A percentile compares a stretch with the other conserved stretches of the same genome.
Evolutionary conservation across 106 monocot genomes (phyloP).

Genomic region (Chionographis japonica): DNA sequence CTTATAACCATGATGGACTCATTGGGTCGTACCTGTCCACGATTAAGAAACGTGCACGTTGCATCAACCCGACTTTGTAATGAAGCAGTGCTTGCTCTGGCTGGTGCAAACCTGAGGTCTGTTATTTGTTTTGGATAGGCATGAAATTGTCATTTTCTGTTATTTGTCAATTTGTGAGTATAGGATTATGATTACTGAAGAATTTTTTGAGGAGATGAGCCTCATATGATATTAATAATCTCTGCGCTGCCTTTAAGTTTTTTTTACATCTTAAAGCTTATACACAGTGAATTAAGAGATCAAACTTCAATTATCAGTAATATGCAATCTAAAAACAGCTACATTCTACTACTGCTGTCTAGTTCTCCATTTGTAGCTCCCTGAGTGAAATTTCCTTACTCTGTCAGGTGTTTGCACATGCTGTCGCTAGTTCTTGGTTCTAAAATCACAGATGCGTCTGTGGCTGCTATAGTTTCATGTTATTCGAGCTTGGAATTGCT

Average conservation of each 20-base stretch:
- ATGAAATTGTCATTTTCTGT: not conserved
- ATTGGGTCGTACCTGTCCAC: conserved; percentile 62
- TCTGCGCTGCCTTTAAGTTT: no score
- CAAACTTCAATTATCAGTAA: no score
- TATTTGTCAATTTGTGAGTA: not conserved
- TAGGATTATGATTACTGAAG: not conserved
- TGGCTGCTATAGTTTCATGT: conserved; percentile 71
- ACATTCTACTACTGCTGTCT: not conserved
- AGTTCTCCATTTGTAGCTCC: not conserved
- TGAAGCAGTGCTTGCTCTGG: conserved; percentile 78
- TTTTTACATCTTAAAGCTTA: no score
- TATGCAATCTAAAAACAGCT: no score
- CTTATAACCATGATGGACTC: conserved; percentile 59
- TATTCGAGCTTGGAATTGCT: conserved; percentile 68
- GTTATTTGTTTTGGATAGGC: conserved; percentile 9
- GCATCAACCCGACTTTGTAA: conserved; percentile 71
- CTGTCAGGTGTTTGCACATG: conserved; percentile 69
- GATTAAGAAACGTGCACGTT: conserved; percentile 67
- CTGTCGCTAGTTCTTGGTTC: conserved; percentile 79
- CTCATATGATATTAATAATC: no score
- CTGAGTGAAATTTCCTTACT: conserved; percentile 4
- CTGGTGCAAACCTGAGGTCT: conserved; percentile 77
- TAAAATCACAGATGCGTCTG: conserved; percentile 89
- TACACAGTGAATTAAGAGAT: no score
- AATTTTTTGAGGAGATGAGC: not conserved